These are phyloP conservation scores for Castanea sativa DNA, from an alignment of 306 rosid species.

Conservation along the genomic window DNA sequence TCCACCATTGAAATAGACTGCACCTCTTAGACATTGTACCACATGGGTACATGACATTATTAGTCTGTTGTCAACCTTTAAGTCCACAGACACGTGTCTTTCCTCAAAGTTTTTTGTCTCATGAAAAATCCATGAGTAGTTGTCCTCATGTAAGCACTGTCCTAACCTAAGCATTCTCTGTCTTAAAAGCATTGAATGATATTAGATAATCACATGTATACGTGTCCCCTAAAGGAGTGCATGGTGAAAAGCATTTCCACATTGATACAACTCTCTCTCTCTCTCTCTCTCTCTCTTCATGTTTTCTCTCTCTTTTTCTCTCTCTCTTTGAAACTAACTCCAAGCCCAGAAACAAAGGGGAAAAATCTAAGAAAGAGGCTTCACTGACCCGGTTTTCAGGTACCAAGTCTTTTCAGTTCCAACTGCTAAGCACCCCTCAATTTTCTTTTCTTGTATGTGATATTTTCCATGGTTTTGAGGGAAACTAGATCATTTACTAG, in stretches of 20 bases:
- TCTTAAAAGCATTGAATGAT: slow-evolving; percentile 24
- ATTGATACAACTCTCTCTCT: slow-evolving; percentile 2
- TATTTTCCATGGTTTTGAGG: background rate
- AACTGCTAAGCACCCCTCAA: background rate
- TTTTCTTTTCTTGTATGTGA: too few relatives aligned
- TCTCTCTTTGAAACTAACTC: slow-evolving; percentile 9
- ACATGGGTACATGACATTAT: background rate
- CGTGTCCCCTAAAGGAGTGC: slow-evolving; percentile 36
- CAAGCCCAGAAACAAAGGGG: background rate
- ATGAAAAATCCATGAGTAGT: slow-evolving; percentile 31
- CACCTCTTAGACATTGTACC: background rate
- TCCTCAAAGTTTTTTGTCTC: slow-evolving; percentile 14
- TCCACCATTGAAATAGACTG: background rate
- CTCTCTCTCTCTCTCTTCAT: slow-evolving; percentile 13
- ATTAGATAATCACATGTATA: slow-evolving; percentile 28
- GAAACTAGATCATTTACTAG: slow-evolving; percentile 3
- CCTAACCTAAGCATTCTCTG: slow-evolving; percentile 28
- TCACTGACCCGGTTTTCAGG: background rate
- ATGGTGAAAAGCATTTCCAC: background rate
- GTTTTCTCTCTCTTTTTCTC: background rate
- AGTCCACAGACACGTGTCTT: slow-evolving; percentile 36
- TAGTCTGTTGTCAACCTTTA: background rate
- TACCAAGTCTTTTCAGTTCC: background rate
- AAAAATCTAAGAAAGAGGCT: slow-evolving; percentile 4
- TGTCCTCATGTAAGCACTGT: slow-evolving; percentile 24